Conservation (phyloP, 2,329 filamentous ascomycete species). For the Microthyrium microscopicum region DNA sequence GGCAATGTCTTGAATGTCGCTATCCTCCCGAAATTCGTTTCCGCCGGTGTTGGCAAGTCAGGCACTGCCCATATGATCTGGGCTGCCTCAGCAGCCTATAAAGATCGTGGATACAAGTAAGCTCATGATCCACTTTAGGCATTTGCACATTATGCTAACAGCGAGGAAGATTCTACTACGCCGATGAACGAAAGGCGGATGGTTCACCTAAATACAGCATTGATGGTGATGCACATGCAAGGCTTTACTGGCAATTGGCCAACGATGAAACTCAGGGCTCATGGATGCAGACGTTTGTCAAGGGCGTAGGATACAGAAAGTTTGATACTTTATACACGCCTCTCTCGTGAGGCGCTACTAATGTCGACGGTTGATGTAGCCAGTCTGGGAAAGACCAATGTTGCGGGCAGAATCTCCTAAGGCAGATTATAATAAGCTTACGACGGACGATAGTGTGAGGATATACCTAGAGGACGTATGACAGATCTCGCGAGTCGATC, state of each 20-base stretch:
- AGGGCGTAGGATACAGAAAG: conserved; percentile 9
- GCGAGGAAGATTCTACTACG: conserved; percentile 8
- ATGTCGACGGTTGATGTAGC: no score
- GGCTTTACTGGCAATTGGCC: conserved; percentile 8
- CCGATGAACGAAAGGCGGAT: conserved; percentile 8
- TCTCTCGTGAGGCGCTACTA: background rate
- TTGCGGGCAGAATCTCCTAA: no score
- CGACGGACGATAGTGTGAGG: background rate
- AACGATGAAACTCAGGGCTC: conserved; percentile 9
- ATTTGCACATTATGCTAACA: conserved; percentile 2
- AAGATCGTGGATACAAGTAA: conserved; percentile 9
- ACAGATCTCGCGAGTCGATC: background rate
- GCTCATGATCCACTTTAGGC: background rate
- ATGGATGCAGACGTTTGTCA: conserved; percentile 10
- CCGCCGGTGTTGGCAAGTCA: conserved; percentile 8
- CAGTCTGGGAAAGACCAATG: no score
- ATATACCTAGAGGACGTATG: background rate
- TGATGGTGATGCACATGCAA: conserved; percentile 9
- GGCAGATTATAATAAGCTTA: background rate
- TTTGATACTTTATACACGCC: conserved; percentile 6
- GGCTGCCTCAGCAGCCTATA: conserved; percentile 7
- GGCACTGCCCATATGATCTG: conserved; percentile 8
- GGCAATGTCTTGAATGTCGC: conserved; percentile 9
- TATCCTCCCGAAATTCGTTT: conserved; percentile 7
- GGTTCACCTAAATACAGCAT: conserved; percentile 4